Evolutionary conservation across 768 basidiomycete genomes (phyloP).

Genomic region (Trametes sanguinea): DNA sequence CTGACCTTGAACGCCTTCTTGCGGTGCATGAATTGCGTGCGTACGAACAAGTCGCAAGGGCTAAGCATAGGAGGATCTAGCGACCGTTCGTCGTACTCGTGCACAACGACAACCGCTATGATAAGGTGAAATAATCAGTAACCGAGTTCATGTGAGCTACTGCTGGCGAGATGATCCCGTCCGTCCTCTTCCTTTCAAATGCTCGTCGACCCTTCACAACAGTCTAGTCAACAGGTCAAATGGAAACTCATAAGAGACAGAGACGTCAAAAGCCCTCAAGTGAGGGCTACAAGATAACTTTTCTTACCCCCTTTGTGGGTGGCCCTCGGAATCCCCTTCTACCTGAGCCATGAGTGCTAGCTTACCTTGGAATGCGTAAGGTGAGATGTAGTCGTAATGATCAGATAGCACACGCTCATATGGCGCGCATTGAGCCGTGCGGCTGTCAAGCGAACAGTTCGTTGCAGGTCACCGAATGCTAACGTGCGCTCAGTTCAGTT

Average conservation of each 20-base stretch:
- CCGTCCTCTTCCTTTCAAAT: too few species aligned
- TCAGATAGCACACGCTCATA: slow-evolving; percentile 20
- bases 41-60: slow-evolving; percentile 14
- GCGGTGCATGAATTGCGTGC: background rate
- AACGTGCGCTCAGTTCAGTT: too few species aligned
- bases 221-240: too few species aligned
- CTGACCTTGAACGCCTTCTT: slow-evolving; percentile 14
- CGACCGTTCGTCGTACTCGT: slow-evolving; percentile 22
- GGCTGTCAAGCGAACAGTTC: too few species aligned
- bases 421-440: slow-evolving; percentile 5
- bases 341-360: background rate
- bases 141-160: background rate
- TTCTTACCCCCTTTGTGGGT: too few species aligned
- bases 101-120: slow-evolving; percentile 14
- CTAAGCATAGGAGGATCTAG: slow-evolving; percentile 20
- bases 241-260: too few species aligned
- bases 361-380: slow-evolving; percentile 10
- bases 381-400: slow-evolving; percentile 2
- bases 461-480: slow-evolving; percentile 1
- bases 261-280: too few species aligned
- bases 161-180: too few species aligned
- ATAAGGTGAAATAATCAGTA: background rate
- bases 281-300: too few species aligned
- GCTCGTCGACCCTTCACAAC: too few species aligned
- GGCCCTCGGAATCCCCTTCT: too few species aligned